Conservation (phyloP, 75 land plant species). For the Pinus taeda region DNA sequence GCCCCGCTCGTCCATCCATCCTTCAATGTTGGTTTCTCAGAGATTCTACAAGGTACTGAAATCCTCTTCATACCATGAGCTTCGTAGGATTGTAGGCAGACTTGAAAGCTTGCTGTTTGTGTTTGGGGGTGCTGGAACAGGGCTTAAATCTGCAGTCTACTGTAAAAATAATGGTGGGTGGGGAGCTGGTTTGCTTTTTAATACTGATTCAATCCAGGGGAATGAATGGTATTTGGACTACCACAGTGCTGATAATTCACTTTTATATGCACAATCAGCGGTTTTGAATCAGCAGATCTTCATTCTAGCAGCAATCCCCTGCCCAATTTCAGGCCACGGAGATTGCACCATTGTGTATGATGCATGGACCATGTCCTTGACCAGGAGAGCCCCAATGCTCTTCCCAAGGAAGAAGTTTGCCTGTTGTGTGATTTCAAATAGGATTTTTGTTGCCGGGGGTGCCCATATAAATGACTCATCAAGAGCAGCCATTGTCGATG, state of each 20-base stretch:
- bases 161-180: slow-evolving; percentile 28
- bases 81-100: slow-evolving; percentile 20
- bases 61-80: slow-evolving; percentile 33
- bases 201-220: background rate
- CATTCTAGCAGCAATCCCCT: slow-evolving; percentile 44
- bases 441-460: slow-evolving; percentile 84
- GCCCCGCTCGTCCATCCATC: slow-evolving; percentile 35
- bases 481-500: slow-evolving; percentile 40
- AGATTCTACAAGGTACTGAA: slow-evolving; percentile 30
- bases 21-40: slow-evolving; percentile 40
- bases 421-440: slow-evolving; percentile 49
- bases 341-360: slow-evolving; percentile 60
- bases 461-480: slow-evolving; percentile 21
- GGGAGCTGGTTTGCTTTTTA: slow-evolving; percentile 31
- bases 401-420: slow-evolving; percentile 84
- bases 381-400: slow-evolving; percentile 48
- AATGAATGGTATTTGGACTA: slow-evolving; percentile 10
- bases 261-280: slow-evolving; percentile 56
- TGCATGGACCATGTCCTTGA: slow-evolving; percentile 55
- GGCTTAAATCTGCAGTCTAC: slow-evolving; percentile 31
- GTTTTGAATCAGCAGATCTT: slow-evolving; percentile 65
- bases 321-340: slow-evolving; percentile 16
- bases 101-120: slow-evolving; percentile 40
- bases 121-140: slow-evolving; percentile 34
- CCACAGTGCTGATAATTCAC: slow-evolving; percentile 19